Percentiles rank a stretch among this genome's conserved stretches.
Evolutionary conservation across 2,329 filamentous ascomycete genomes (phyloP).

Genomic region (Cryphonectria carpinicola): DNA sequence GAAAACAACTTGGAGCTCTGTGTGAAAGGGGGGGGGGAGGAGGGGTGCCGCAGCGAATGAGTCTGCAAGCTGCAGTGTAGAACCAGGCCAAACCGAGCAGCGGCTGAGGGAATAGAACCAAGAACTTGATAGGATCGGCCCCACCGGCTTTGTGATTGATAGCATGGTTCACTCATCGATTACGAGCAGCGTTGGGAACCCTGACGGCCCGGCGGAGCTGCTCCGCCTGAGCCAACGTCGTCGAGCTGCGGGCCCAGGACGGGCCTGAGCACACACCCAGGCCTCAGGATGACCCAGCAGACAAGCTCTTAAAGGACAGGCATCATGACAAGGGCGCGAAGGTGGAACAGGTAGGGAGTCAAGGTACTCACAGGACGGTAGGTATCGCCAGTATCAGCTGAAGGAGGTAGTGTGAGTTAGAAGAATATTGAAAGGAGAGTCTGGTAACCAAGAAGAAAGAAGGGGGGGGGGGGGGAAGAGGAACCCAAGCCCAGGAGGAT

Average conservation of each 20-base stretch:
- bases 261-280: not conserved
- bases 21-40: too few species aligned
- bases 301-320: not conserved
- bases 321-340: not conserved
- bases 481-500: constrained; percentile 11
- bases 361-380: constrained; percentile 61
- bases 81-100: not conserved
- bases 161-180: constrained; percentile 16
- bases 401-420: constrained; percentile 45
- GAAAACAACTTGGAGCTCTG: not conserved
- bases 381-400: constrained; percentile 64
- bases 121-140: constrained; percentile 4
- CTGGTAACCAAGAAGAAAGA: constrained; percentile 13
- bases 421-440: constrained; percentile 33
- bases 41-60: not conserved
- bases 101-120: not conserved
- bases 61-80: not conserved
- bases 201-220: constrained; percentile 21
- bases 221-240: not conserved
- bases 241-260: constrained; percentile 10
- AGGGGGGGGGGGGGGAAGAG: too few species aligned
- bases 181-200: constrained; percentile 20
- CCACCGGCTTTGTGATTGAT: constrained; percentile 6
- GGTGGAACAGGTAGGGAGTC: constrained; percentile 1
- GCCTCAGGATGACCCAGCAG: not conserved